Conservation (phyloP, 2,329 filamentous ascomycete genomes). For the Thermomyces lanuginosus region DNA sequence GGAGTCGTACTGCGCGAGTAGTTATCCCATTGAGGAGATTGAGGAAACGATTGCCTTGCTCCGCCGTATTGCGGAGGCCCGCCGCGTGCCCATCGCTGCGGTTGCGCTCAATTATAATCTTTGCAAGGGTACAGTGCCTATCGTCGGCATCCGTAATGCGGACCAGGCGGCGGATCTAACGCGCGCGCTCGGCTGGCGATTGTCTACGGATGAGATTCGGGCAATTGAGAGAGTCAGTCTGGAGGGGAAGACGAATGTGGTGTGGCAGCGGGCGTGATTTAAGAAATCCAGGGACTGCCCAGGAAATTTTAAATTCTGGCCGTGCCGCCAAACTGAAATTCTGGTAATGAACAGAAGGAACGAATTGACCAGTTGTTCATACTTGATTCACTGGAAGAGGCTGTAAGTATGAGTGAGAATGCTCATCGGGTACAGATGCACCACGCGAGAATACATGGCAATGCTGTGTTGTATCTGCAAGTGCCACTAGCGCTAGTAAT, state of each 20-base stretch:
- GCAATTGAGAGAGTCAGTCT: conserved; percentile 27
- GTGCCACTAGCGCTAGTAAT: too few species aligned
- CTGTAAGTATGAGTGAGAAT: too few species aligned
- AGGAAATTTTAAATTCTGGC: too few species aligned
- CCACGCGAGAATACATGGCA: too few species aligned
- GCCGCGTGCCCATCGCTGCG: conserved; percentile 19
- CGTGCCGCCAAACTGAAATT: too few species aligned
- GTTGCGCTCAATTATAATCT: conserved; percentile 32
- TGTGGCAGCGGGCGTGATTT: conserved; percentile 32
- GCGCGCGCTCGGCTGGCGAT: conserved; percentile 26
- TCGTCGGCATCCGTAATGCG: conserved; percentile 27
- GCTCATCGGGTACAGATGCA: too few species aligned
- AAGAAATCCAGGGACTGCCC: too few species aligned
- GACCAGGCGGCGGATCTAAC: conserved; percentile 27
- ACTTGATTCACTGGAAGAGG: too few species aligned
- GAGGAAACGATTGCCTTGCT: conserved; percentile 23
- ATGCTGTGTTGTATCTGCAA: too few species aligned
- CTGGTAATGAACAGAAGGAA: too few species aligned
- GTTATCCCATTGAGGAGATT: conserved; percentile 30
- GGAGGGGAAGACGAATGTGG: conserved; percentile 22
- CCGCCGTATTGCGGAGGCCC: conserved; percentile 20
- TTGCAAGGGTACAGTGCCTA: conserved; percentile 28
- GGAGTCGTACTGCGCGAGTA: conserved; percentile 23
- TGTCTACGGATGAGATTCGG: conserved; percentile 26
- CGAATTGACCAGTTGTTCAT: too few species aligned